Evolutionary conservation across 2,329 filamentous ascomycete genomes (phyloP), one percentile per base, ranked within the genome.

Genomic region (Metarhizium robertsii): DNA sequence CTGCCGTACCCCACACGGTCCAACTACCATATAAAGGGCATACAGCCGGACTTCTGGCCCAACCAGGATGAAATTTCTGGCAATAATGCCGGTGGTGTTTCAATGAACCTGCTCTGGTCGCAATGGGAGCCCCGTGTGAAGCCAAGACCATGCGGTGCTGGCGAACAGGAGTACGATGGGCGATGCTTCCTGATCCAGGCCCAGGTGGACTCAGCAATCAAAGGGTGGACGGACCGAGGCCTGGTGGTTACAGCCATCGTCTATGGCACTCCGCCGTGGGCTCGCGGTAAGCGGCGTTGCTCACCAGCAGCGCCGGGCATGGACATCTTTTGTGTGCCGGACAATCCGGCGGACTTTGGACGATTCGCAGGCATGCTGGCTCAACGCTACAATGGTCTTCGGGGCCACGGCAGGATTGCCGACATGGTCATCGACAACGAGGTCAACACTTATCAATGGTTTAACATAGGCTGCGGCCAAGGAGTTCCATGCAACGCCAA

Each of bases 381-480:
- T 13, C 42, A 10, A 13, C 42, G 51, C 6, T 53, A 53, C 43
- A 47, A 47, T 40, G 52, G 52, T 25, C 20, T 32, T 10, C 25
- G n/a, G 5, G 42, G 42, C 29, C 25, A 47, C 42, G 52, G 52
- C 40, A 18, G 52, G 16, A 40, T 53, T 30, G 52, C 52, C 40
- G 52, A 53, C 40, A 46, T 53, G 18, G 52, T 48, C 20, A 34
- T 53, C 32, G 20, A 53, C 30, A 53, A 48, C n/a, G 52, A 53
- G 32, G 52, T 53, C 30, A 48, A 48, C 25, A 34, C 40, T 6
- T 36, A 46, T 20, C n/a, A 53, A 16, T 53, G 43, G n/a, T 48
- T 53, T 30, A 48, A 53, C 30, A 53, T 53, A 36, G 52, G 52
- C 25, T 53, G 52, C 18, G 52, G 42, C 42, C 32, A 25, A 30